Evolutionary conservation across 140 eudicot genomes (phyloP).

Genomic region (Senecio squalidus): DNA sequence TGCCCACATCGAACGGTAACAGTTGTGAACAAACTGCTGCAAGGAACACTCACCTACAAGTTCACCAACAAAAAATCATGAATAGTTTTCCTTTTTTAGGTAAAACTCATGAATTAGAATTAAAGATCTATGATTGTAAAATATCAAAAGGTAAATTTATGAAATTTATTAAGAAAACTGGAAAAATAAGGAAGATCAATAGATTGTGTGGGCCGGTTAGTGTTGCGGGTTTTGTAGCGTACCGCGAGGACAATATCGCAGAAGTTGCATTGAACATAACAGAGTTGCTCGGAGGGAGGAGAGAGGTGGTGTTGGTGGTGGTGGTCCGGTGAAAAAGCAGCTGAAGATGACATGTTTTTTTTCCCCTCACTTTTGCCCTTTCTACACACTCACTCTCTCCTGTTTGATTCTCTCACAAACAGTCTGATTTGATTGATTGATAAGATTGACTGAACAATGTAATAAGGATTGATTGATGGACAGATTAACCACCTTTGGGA

Average conservation of each 20-base stretch:
- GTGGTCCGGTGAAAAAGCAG: constrained; percentile 74
- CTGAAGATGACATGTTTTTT: constrained; percentile 72
- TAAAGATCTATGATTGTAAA: no score
- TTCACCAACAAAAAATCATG: not conserved
- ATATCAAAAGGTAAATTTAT: no score
- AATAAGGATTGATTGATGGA: constrained; percentile 46
- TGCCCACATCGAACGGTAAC: constrained; percentile 97
- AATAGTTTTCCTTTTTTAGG: not conserved
- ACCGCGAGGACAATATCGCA: constrained; percentile 90
- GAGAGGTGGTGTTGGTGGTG: constrained; percentile 62
- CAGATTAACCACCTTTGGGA: constrained; percentile 64
- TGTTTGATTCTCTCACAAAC: constrained; percentile 14
- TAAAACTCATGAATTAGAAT: no score
- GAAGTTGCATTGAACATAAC: constrained; percentile 78
- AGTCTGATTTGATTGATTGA: constrained; percentile 76
- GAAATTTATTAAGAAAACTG: no score
- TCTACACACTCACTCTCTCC: constrained; percentile 9
- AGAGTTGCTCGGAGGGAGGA: constrained; percentile 76
- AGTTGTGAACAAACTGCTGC: constrained; percentile 77
- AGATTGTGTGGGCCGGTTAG: no score
- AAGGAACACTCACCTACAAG: constrained; percentile 90
- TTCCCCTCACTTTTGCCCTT: not conserved
- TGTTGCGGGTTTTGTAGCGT: not conserved
- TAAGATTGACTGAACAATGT: constrained; percentile 68
- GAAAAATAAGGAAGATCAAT: not conserved